These are phyloP conservation scores for Colletotrichum spaethianum DNA, from an alignment of 2,329 filamentous ascomycete genomes.

Conservation along the genomic window DNA sequence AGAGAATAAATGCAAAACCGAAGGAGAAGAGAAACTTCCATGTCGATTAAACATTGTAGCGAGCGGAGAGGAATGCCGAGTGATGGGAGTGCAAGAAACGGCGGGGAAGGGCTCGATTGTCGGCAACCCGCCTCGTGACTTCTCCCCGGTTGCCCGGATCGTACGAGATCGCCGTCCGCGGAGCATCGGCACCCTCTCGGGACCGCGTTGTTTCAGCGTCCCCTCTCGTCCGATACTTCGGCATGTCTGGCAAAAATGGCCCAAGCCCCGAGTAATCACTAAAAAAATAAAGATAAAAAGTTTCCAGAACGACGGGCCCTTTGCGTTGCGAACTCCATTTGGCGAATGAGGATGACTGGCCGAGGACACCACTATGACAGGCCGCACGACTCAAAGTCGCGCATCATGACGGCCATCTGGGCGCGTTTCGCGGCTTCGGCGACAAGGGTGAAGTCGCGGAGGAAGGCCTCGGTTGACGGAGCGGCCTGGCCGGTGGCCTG, in stretches of 20 bases:
- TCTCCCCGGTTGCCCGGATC: background rate
- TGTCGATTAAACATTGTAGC: conserved; percentile 25
- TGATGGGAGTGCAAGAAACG: background rate
- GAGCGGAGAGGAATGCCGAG: background rate
- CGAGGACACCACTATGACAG: conserved; percentile 55
- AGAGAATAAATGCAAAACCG: conserved; percentile 6
- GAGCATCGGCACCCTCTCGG: conserved; percentile 16
- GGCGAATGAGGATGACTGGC: background rate
- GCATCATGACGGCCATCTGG: conserved; percentile 89
- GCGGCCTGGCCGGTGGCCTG: conserved; percentile 47
- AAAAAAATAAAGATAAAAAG: conserved; percentile 3
- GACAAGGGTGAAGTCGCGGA: conserved; percentile 87
- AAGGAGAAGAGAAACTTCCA: conserved; percentile 17
- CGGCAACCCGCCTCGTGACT: background rate
- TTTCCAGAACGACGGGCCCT: background rate
- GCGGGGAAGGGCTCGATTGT: background rate
- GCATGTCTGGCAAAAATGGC: conserved; percentile 2
- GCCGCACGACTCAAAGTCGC: conserved; percentile 84
- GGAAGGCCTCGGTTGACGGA: conserved; percentile 70
- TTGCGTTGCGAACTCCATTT: background rate
- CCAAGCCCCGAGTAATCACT: conserved; percentile 11
- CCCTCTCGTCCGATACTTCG: conserved; percentile 19
- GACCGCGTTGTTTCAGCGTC: conserved; percentile 34
- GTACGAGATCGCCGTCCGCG: conserved; percentile 3
- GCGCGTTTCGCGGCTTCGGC: conserved; percentile 95